Evolutionary conservation across 2,329 filamentous ascomycete species (phyloP), one percentile per base, ranked within the genome.

Genomic region (Cordyceps tenuipes): DNA sequence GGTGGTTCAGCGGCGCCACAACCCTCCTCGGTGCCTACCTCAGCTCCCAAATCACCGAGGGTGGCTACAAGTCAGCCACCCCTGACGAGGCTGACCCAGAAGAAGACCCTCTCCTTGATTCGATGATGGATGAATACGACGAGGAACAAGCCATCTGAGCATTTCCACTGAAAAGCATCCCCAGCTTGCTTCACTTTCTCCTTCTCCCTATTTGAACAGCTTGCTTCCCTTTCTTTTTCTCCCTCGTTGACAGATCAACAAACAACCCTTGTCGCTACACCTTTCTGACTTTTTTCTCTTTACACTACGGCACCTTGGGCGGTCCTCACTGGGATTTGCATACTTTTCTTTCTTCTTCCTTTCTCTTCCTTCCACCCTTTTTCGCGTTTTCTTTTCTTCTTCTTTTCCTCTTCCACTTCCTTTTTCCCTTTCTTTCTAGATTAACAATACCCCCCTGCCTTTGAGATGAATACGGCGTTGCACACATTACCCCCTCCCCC

Each of bases 1-100:
- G 94, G 93, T 99, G 94, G 94, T 86, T 86, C 63, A 92, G 88
- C 64, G 90, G 88, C 9, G 68, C 88, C 3, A 84, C 97, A 36
- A 90, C 91, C 39, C 74, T 90, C 12, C 72, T 85, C 15, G 94
- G 92, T 50, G 90, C 88, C 1, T 75, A 89, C 55, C 78, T 94
- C 67, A 90, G 88, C 71, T 79, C 91, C 62, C 85, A 84, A 70
- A 89, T 97, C 73, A 84, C 84, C 41, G 89, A 93, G 67, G 78
- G 81, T 15, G 76, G 78, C 13, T 72, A 76, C 58, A 75, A 78
- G 54, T 73, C 77, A 59, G 75, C 69, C 63, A 68, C 68, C 44
- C 69, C 67, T 15, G 72, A 75, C 21, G 75, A 77, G 48, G 78
- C 67, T 15, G 72, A 75, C 21, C 75, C 77, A 50, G 78, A 79